A percentile compares a stretch with the other conserved stretches of the same genome.
Conservation (phyloP, 2,329 filamentous ascomycete species). For the Fusarium nurragi region DNA sequence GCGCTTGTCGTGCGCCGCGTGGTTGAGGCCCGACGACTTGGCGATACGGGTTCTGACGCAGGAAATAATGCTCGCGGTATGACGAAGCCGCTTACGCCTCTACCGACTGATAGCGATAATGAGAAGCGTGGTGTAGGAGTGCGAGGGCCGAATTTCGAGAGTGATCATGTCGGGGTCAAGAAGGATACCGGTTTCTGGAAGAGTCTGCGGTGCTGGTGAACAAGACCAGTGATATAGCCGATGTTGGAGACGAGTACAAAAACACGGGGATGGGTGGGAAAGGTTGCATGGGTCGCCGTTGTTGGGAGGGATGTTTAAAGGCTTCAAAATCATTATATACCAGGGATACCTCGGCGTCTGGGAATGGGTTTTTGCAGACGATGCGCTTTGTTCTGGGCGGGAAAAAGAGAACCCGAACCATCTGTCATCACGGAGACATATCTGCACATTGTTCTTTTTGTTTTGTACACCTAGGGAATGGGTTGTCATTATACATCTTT, state of each 20-base stretch:
- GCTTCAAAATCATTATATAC: constrained; percentile 44
- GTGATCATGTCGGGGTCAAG: constrained; percentile 54
- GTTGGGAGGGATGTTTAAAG: constrained; percentile 26
- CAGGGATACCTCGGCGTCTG: constrained; percentile 45
- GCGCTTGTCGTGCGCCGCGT: constrained; percentile 72
- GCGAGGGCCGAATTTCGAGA: constrained; percentile 55
- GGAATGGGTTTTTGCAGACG: constrained; percentile 29
- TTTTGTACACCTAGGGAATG: constrained; percentile 7
- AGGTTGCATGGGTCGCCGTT: constrained; percentile 15
- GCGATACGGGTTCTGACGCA: constrained; percentile 57
- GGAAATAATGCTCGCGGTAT: constrained; percentile 61
- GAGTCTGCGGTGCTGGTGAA: constrained; percentile 65
- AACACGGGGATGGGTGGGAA: background rate
- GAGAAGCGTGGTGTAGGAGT: constrained; percentile 60
- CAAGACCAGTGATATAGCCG: background rate
- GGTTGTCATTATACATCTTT: constrained; percentile 17
- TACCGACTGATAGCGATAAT: constrained; percentile 52
- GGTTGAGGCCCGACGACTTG: constrained; percentile 63
- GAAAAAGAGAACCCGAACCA: constrained; percentile 13
- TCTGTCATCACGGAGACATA: constrained; percentile 31
- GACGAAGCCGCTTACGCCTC: constrained; percentile 67
- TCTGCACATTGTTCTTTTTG: constrained; percentile 21
- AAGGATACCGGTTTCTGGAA: constrained; percentile 63
- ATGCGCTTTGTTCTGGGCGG: constrained; percentile 28
- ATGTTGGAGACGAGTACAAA: background rate